Percentiles rank a stretch among this genome's conserved stretches.
These are phyloP conservation scores for Nicotiana otophora DNA, from an alignment of 257 asterid species.

Conservation along the genomic window DNA sequence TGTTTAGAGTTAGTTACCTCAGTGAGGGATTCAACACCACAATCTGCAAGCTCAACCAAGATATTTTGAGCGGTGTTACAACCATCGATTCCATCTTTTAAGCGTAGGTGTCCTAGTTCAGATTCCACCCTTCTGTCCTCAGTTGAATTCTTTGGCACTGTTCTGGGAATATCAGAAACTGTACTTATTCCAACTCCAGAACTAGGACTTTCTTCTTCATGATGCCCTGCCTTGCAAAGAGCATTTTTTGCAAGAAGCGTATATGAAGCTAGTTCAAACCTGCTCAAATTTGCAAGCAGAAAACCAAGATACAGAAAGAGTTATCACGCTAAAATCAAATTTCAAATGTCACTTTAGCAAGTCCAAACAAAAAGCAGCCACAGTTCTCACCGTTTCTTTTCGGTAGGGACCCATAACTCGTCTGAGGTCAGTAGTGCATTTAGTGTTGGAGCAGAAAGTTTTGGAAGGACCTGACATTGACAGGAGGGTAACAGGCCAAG, in stretches of 20 bases:
- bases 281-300: constrained; percentile 12
- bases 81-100: constrained; percentile 49
- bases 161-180: constrained; percentile 38
- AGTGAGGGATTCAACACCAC: constrained; percentile 52
- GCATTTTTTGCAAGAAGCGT: constrained; percentile 64
- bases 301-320: background rate
- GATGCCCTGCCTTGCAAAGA: constrained; percentile 44
- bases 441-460: constrained; percentile 86
- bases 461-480: constrained; percentile 77
- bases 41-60: constrained; percentile 63
- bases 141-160: constrained; percentile 31
- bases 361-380: constrained; percentile 12
- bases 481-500: constrained; percentile 8
- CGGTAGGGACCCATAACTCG: constrained; percentile 91
- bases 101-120: constrained; percentile 35
- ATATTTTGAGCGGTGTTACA: constrained; percentile 48
- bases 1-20: constrained; percentile 31
- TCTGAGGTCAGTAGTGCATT: constrained; percentile 88
- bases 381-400: constrained; percentile 78
- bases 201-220: constrained; percentile 39
- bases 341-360: constrained; percentile 11
- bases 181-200: constrained; percentile 35
- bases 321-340: background rate
- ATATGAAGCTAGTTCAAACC: constrained; percentile 83
- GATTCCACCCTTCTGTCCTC: constrained; percentile 44